Evolutionary conservation across 2,329 filamentous ascomycete species (phyloP).

Genomic region (Fusarium cyanostomum): DNA sequence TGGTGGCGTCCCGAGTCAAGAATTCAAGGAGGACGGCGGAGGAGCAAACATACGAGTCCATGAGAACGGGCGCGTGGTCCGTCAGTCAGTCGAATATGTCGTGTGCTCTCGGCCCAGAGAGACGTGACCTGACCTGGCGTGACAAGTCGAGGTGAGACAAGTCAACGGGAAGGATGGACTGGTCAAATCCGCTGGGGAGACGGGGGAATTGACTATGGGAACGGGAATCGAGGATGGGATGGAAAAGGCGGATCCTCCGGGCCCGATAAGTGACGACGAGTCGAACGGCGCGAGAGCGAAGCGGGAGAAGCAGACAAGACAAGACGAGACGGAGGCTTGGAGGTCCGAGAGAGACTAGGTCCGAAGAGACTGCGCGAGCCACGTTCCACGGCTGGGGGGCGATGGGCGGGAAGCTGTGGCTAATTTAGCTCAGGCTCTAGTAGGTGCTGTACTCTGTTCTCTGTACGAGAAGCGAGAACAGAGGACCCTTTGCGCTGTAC

Average conservation of each 20-base stretch:
- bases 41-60: constrained; percentile 46
- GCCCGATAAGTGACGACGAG: constrained; percentile 25
- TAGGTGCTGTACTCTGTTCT: too few relatives aligned
- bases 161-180: constrained; percentile 10
- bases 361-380: constrained; percentile 24
- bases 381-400: constrained; percentile 27
- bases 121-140: constrained; percentile 41
- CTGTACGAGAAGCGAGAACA: constrained; percentile 12
- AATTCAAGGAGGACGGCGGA: constrained; percentile 22
- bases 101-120: constrained; percentile 39
- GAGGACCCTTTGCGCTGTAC: constrained; percentile 15
- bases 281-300: constrained; percentile 21
- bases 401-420: constrained; percentile 30
- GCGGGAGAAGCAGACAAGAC: constrained; percentile 2
- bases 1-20: constrained; percentile 26
- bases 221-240: constrained; percentile 23
- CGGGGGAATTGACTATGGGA: constrained; percentile 2
- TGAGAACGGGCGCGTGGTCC: constrained; percentile 36
- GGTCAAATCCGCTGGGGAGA: constrained; percentile 13
- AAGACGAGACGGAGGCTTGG: constrained; percentile 5
- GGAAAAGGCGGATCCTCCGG: constrained; percentile 29
- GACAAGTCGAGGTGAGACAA: constrained; percentile 27
- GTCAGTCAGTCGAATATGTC: constrained; percentile 39
- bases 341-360: constrained; percentile 7
- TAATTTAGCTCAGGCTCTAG: constrained; percentile 16